phyloP scores from a whole-genome alignment of 441 rosid genomes.

The Euphorbia schlechtendalii region DNA sequence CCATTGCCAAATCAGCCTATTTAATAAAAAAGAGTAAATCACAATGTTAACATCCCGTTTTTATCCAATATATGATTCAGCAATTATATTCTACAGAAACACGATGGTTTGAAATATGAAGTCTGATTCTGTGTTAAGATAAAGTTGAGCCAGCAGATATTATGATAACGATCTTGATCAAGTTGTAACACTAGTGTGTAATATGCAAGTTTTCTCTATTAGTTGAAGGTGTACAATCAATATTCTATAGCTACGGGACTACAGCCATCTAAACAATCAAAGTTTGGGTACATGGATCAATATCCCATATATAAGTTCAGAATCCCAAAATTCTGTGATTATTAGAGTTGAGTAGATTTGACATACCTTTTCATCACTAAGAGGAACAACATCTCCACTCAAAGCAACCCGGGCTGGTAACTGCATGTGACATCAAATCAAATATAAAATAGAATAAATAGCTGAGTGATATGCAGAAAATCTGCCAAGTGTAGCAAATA shows the following conservation, averaged over 20 bases:
- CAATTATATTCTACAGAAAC: neutral
- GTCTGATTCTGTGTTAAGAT: slow-evolving; percentile 6
- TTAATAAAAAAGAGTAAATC: too few species aligned
- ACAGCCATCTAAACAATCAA: neutral
- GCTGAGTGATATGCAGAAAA: neutral
- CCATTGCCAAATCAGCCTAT: slow-evolving; percentile 46
- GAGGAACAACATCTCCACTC: slow-evolving; percentile 64
- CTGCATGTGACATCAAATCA: slow-evolving; percentile 32
- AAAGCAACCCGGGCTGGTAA: slow-evolving; percentile 70
- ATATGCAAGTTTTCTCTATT: neutral
- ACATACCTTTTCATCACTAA: slow-evolving; percentile 58
- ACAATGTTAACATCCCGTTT: too few species aligned
- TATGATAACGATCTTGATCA: too few species aligned
- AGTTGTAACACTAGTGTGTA: slow-evolving; percentile 3
- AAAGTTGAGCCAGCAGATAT: neutral
- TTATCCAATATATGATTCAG: neutral
- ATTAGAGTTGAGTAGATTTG: slow-evolving; percentile 8
- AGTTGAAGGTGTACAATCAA: neutral
- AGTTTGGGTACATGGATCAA: neutral
- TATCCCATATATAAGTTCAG: neutral
- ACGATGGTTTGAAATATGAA: slow-evolving; percentile 3
- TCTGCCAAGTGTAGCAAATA: slow-evolving; percentile 18
- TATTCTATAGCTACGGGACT: neutral
- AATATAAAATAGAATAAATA: neutral
- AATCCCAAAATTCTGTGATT: slow-evolving; percentile 2